Evolutionary conservation across 1,284 basidiomycete genomes (phyloP), one percentile per base, ranked within the genome.

Genomic region (Sanghuangporus sanghuang): DNA sequence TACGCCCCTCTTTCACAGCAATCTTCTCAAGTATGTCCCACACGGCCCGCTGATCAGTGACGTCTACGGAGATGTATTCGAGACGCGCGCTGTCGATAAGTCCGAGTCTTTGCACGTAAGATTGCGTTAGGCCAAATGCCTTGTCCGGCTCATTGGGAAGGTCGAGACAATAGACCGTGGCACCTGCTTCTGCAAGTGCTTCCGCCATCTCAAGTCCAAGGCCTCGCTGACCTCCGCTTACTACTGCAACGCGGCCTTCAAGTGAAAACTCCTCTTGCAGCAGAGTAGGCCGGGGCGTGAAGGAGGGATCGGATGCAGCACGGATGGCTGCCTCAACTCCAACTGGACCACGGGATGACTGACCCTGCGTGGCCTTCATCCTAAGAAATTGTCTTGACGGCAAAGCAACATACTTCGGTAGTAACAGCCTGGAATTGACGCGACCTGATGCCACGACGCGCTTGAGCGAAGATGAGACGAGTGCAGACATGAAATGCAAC

Each of bases 171-270:
- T 92, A 90, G 0, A 95, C 85, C 1, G 77, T 84, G 3, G 91
- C 90, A 57, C 91, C 92, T 2, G 86, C 86, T 75, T 95, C 92
- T 42, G 85, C 81, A 46, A 92, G 76, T 2, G 87, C 85, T 62
- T 92, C 79, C 36, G 90, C 90, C 83, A 92, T 89, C 75, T 92
- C 90, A 42, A 95, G 81, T 3, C 93, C 92, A 11, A 95, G 81
- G 1, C 93, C 93, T 57, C 92, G 82, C 69, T 91, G 91, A 2
- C 81, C 93, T 8, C 91, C 91, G 0, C 91, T 90, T 52, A 93
- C 85, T 65, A 94, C 78, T 40, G 84, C 87, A 14, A 92, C 89
- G 23, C 89, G 85, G 69, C 86, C 87, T 18, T 76, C 77, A 49
- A 94, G 81, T 8, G 85, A 82, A 76, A 95, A 93, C 71, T 92